Percentiles rank a stretch among this genome's conserved stretches.
Conservation (phyloP, 441 rosid genomes). For the Erodium moschatum region DNA sequence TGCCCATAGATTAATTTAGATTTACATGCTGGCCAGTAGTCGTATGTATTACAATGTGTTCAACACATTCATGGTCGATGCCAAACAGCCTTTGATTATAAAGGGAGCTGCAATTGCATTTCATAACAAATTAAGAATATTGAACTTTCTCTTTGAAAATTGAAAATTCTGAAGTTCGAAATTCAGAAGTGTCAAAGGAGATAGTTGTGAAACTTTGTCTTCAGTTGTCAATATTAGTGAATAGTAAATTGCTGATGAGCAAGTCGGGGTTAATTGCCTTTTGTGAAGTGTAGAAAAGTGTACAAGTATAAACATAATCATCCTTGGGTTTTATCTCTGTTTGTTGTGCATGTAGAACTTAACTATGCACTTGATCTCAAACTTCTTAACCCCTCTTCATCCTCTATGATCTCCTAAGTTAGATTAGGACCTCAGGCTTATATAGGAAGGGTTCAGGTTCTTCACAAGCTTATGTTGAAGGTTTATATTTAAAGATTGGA, state of each 20-base stretch:
- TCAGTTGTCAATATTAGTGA: not conserved
- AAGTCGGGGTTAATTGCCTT: not conserved
- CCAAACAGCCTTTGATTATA: conserved; percentile 13
- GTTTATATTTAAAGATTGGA: not conserved
- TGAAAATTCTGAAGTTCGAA: not conserved
- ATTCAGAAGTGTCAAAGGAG: not conserved
- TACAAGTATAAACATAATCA: not conserved
- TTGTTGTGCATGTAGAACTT: not conserved
- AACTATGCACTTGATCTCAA: not conserved
- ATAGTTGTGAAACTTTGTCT: not conserved
- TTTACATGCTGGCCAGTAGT: not conserved
- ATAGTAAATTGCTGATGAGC: not conserved
- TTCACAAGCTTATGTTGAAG: not conserved
- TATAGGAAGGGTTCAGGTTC: not conserved
- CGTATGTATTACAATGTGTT: not conserved
- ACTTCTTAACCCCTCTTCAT: not conserved
- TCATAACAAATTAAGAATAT: not conserved
- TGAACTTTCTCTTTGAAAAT: not conserved
- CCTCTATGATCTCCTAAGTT: not conserved
- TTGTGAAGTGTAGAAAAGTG: not conserved
- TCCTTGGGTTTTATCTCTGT: not conserved
- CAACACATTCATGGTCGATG: not conserved
- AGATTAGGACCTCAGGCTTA: not conserved
- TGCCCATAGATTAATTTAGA: not conserved
- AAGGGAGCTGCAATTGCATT: not conserved